Percentiles rank a stretch among this genome's conserved stretches.
Conservation (phyloP, 2,329 filamentous ascomycete species). For the Xylaria sp. region DNA sequence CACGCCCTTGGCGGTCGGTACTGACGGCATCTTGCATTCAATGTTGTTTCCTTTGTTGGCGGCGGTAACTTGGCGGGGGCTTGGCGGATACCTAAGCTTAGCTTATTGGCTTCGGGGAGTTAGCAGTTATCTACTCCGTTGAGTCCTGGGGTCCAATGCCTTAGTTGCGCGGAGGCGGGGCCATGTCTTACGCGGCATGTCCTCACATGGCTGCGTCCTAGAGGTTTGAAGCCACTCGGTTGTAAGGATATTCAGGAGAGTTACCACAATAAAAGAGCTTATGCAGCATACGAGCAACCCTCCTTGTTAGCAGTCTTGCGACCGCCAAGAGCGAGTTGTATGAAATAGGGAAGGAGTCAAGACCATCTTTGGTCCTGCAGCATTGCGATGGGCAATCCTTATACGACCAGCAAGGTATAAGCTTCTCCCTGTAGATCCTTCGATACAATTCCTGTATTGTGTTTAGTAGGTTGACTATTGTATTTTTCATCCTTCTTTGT, state of each 20-base stretch:
- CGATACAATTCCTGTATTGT: background rate
- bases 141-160: no score
- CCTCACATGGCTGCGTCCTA: background rate
- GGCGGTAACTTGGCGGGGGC: slow-evolving; percentile 5
- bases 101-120: background rate
- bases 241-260: slow-evolving; percentile 10
- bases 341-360: slow-evolving; percentile 3
- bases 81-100: background rate
- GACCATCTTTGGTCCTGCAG: background rate
- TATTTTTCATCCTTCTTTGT: background rate
- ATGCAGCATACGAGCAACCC: background rate
- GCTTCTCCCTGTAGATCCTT: background rate
- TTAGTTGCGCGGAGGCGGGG: background rate
- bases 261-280: background rate
- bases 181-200: slow-evolving; percentile 9
- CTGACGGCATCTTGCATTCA: slow-evolving; percentile 32
- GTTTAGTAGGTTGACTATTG: background rate
- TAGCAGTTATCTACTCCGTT: background rate
- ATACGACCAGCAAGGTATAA: background rate
- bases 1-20: slow-evolving; percentile 32
- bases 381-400: slow-evolving; percentile 23
- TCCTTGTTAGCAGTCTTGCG: background rate
- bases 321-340: slow-evolving; percentile 3
- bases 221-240: background rate
- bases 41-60: background rate